Percentiles rank a stretch among this genome's conserved stretches.
Conservation (phyloP, 768 basidiomycete species). For the Mycena leptocephala region DNA sequence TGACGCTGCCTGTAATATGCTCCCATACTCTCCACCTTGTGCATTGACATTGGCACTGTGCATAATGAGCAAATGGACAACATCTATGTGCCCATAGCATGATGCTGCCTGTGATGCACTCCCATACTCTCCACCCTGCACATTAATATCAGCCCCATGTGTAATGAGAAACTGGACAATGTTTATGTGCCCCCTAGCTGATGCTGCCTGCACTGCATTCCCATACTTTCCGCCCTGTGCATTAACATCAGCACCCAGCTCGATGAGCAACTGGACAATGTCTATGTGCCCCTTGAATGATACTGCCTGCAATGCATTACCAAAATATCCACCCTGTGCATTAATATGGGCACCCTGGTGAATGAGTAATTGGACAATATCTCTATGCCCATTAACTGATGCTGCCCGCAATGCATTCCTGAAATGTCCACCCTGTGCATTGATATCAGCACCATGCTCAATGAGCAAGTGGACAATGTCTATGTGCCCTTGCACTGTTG, state of each 20-base stretch:
- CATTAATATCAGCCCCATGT: background rate
- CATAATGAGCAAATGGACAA: no score
- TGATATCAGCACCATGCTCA: background rate
- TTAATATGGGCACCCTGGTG: background rate
- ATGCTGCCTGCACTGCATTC: background rate
- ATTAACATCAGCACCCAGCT: no score
- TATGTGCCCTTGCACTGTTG: no score
- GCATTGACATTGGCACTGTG: no score
- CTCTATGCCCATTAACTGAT: background rate
- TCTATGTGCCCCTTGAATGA: no score
- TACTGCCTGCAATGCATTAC: background rate
- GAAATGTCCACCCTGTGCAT: background rate
- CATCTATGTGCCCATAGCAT: no score
- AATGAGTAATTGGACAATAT: background rate
- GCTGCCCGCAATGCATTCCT: background rate
- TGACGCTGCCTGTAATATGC: no score
- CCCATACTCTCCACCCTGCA: background rate
- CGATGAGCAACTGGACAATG: no score
- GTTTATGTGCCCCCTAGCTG: background rate
- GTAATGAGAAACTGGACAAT: background rate
- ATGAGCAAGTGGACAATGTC: background rate
- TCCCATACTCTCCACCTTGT: no score
- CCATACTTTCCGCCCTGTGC: no score
- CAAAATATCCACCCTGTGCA: background rate
- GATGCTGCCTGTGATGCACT: background rate